Evolutionary conservation across 2,329 filamentous ascomycete genomes (phyloP).

Genomic region (Amesomyces nigricolor): DNA sequence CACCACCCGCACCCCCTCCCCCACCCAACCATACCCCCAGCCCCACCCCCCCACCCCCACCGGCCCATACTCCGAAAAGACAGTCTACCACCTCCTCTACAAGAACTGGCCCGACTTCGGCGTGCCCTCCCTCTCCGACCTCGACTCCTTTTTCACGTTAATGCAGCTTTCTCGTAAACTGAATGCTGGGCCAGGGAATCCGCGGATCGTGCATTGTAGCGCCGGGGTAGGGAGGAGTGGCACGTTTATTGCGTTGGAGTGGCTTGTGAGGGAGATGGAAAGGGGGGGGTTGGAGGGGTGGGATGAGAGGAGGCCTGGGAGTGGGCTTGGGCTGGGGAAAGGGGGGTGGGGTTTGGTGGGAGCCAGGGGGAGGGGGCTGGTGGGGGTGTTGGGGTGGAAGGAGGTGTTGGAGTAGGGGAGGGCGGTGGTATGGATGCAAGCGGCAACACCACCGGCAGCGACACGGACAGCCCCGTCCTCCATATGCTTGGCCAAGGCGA

Average conservation of each 20-base stretch:
- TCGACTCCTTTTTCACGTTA: conserved; percentile 62
- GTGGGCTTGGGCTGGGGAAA: too few species aligned
- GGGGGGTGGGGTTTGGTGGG: too few species aligned
- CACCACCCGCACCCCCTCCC: too few species aligned
- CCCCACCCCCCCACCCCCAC: background rate
- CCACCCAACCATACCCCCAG: conserved; percentile 2
- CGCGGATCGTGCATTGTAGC: conserved; percentile 80
- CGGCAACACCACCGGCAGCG: conserved; percentile 4
- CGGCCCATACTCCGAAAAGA: conserved; percentile 49
- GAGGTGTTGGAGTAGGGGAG: conserved; percentile 10
- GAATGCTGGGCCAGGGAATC: conserved; percentile 54
- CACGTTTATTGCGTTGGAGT: conserved; percentile 94
- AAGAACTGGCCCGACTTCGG: conserved; percentile 86
- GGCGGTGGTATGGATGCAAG: background rate
- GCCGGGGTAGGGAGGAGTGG: conserved; percentile 91
- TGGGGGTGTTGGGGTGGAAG: background rate
- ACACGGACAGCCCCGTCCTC: conserved; percentile 6
- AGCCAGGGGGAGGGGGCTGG: background rate
- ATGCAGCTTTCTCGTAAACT: conserved; percentile 61
- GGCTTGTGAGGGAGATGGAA: conserved; percentile 76
- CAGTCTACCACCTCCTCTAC: conserved; percentile 81
- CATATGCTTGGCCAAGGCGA: conserved; percentile 18
- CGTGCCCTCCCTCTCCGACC: conserved; percentile 65
- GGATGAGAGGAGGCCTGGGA: conserved; percentile 32
- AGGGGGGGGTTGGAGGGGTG: conserved; percentile 59